Percentiles rank a stretch among this genome's conserved stretches.
Evolutionary conservation across 768 basidiomycete species (phyloP).

Genomic region (Neoboletus brunneissimus): DNA sequence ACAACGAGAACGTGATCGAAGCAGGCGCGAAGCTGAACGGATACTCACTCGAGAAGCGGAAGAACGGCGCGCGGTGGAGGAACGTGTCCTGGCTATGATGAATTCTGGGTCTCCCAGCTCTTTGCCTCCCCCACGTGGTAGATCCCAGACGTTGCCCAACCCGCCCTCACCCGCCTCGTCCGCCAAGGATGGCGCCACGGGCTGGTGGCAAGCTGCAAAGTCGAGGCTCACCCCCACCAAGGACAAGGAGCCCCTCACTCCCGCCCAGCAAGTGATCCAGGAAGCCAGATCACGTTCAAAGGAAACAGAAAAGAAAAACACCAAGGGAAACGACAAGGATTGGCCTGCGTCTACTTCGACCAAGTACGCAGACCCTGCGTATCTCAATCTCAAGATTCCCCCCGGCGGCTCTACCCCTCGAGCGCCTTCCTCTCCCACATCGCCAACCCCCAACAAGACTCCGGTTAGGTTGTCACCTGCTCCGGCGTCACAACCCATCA

Average conservation of each 20-base stretch:
- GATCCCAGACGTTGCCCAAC: constrained; percentile 52
- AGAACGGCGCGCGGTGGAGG: constrained; percentile 65
- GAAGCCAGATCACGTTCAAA: constrained; percentile 70
- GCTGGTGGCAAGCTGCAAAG: constrained; percentile 79
- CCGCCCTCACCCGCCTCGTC: constrained; percentile 64
- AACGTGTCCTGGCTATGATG: constrained; percentile 76
- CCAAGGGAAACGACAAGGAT: constrained; percentile 45
- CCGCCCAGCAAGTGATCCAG: constrained; percentile 78
- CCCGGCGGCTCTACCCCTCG: constrained; percentile 45
- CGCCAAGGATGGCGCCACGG: constrained; percentile 52
- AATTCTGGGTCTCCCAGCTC: constrained; percentile 35
- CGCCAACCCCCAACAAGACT: constrained; percentile 52
- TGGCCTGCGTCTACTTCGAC: constrained; percentile 55
- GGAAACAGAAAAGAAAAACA: constrained; percentile 37
- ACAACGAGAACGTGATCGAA: constrained; percentile 69
- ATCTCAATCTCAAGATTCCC: constrained; percentile 55
- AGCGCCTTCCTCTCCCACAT: constrained; percentile 51
- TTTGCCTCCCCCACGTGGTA: constrained; percentile 61
- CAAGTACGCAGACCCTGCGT: constrained; percentile 58
- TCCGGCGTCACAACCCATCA: constrained; percentile 44
- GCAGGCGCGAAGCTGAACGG: constrained; percentile 72
- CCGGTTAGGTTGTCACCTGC: constrained; percentile 31
- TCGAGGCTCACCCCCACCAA: constrained; percentile 76
- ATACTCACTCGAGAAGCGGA: constrained; percentile 72
- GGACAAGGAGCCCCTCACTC: constrained; percentile 69